Conservation (phyloP, 2,329 filamentous ascomycete species). For the Chaetomium olivaceum region DNA sequence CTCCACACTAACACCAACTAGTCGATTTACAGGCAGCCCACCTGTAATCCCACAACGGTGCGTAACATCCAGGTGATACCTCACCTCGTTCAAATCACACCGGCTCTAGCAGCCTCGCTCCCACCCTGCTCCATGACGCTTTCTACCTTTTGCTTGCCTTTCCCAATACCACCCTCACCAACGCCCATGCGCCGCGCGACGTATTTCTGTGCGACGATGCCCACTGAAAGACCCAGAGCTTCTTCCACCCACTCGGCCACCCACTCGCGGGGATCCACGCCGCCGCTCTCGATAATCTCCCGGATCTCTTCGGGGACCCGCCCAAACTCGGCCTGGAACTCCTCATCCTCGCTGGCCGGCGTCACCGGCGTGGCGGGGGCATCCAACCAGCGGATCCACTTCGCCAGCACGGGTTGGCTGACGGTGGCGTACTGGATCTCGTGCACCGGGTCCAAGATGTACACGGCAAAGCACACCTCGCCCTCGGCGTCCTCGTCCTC, state of each 20-base stretch:
- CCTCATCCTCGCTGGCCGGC: slow-evolving; percentile 53
- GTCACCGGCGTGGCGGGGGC: slow-evolving; percentile 59
- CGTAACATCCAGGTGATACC: not conserved
- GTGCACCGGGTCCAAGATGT: slow-evolving; percentile 85
- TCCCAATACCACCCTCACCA: slow-evolving; percentile 70
- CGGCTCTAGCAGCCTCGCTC: slow-evolving; percentile 62
- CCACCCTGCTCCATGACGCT: slow-evolving; percentile 57
- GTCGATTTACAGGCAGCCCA: not conserved
- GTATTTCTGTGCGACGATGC: slow-evolving; percentile 89
- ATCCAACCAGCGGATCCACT: slow-evolving; percentile 92
- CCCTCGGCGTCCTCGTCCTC: slow-evolving; percentile 57
- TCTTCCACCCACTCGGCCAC: slow-evolving; percentile 97
- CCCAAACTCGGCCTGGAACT: slow-evolving; percentile 37
- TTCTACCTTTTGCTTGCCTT: slow-evolving; percentile 62
- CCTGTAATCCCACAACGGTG: not conserved
- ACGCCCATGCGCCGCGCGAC: slow-evolving; percentile 96
- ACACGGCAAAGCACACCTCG: slow-evolving; percentile 72
- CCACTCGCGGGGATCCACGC: slow-evolving; percentile 93
- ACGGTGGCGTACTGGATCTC: slow-evolving; percentile 82
- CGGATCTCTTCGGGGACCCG: slow-evolving; percentile 79
- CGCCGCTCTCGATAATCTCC: slow-evolving; percentile 73
- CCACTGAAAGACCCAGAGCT: slow-evolving; percentile 72
- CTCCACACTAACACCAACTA: not conserved
- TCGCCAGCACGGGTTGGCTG: slow-evolving; percentile 78
- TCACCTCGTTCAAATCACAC: slow-evolving; percentile 44